phyloP scores from a whole-genome alignment of 1,139 yeast genomes.

The Zhuliangozyma parablackwelliae region DNA sequence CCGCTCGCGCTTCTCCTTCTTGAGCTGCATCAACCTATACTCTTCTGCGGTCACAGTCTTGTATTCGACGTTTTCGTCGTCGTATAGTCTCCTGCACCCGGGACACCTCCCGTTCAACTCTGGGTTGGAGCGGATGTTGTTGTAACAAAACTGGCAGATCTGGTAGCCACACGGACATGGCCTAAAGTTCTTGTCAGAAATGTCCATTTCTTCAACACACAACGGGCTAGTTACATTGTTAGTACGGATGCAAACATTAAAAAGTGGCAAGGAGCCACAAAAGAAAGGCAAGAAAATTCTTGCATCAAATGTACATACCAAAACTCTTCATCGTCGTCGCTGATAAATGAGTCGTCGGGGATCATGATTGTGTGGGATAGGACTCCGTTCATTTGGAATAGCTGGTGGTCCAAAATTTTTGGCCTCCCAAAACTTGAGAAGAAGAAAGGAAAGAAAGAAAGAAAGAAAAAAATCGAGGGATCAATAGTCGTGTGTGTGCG shows the following conservation, averaged over 20 bases:
- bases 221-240: slow-evolving; percentile 56
- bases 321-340: slow-evolving; percentile 78
- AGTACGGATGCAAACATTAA: slow-evolving; percentile 13
- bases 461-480: slow-evolving; percentile 1
- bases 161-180: slow-evolving; percentile 99
- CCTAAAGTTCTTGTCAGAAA: slow-evolving; percentile 90
- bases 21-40: slow-evolving; percentile 69
- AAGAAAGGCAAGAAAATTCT: no score
- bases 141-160: slow-evolving; percentile 96
- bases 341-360: slow-evolving; percentile 50
- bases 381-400: not conserved
- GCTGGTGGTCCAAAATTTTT: no score
- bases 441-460: not conserved
- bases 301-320: slow-evolving; percentile 58
- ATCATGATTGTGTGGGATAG: slow-evolving; percentile 8
- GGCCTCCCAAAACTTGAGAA: not conserved
- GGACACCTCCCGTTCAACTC: slow-evolving; percentile 96
- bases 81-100: slow-evolving; percentile 92
- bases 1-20: slow-evolving; percentile 74
- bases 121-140: slow-evolving; percentile 92
- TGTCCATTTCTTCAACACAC: slow-evolving; percentile 96
- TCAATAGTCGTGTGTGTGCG: no score
- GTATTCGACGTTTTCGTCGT: slow-evolving; percentile 89
- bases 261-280: not conserved
- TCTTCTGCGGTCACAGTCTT: slow-evolving; percentile 82